phyloP scores from a whole-genome alignment of 2,329 filamentous ascomycete genomes.

The Colletotrichum sp. region DNA sequence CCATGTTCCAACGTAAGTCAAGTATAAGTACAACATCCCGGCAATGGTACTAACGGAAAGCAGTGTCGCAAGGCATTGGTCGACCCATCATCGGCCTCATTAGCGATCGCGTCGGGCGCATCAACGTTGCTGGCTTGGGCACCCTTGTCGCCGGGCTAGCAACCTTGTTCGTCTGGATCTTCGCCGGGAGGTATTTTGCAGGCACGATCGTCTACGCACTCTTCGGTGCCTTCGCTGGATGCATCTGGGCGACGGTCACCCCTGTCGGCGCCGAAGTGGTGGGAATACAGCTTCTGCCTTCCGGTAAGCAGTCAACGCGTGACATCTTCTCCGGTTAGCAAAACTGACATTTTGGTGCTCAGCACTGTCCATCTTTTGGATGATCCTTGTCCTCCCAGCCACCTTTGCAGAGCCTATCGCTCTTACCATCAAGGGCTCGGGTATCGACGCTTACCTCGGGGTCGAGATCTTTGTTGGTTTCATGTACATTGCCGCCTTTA shows the following conservation, averaged over 20 bases:
- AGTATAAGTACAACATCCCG: conserved; percentile 25
- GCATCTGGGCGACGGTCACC: conserved; percentile 72
- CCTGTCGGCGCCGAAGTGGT: conserved; percentile 78
- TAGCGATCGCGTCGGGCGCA: conserved; percentile 71
- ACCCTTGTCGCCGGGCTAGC: conserved; percentile 70
- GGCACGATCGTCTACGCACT: conserved; percentile 75
- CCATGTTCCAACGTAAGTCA: conserved; percentile 68
- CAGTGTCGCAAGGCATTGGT: conserved; percentile 68
- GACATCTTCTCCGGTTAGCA: neutral
- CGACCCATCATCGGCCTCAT: conserved; percentile 76
- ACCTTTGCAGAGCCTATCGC: conserved; percentile 73
- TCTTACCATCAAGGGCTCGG: conserved; percentile 54
- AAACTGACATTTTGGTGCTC: neutral
- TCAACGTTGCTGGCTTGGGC: conserved; percentile 73
- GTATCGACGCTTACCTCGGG: conserved; percentile 52
- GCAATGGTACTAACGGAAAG: neutral
- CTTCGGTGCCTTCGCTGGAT: conserved; percentile 72
- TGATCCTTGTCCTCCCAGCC: conserved; percentile 72
- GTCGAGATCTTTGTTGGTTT: conserved; percentile 65
- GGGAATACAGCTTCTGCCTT: conserved; percentile 71
- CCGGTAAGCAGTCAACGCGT: conserved; percentile 42
- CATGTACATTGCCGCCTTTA: conserved; percentile 62
- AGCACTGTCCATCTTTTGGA: conserved; percentile 72
- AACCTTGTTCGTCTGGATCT: conserved; percentile 75
- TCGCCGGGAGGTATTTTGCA: conserved; percentile 66